Evolutionary conservation across 2,329 filamentous ascomycete species (phyloP).

Genomic region (Tolypocladium ovalisporum): DNA sequence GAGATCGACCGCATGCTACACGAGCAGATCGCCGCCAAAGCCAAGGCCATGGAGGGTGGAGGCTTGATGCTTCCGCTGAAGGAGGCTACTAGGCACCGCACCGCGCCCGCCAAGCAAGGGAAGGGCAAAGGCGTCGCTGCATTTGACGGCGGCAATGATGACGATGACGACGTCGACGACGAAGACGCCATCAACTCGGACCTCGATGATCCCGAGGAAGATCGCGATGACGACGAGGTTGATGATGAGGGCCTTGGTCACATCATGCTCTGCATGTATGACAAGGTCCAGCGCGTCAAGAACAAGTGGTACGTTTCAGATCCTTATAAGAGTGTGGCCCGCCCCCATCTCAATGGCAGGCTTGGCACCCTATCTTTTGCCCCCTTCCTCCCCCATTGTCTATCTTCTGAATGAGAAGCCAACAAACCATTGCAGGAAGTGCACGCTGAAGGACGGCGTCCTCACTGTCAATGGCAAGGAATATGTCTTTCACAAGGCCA

Average conservation of each 20-base stretch:
- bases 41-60: conserved; percentile 61
- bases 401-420: not conserved
- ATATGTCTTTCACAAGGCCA: conserved; percentile 96
- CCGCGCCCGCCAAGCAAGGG: conserved; percentile 6
- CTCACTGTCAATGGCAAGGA: conserved; percentile 89
- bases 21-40: conserved; percentile 52
- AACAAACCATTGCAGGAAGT: conserved; percentile 57
- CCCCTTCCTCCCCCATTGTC: not conserved
- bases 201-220: conserved; percentile 87
- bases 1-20: conserved; percentile 62
- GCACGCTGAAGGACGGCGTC: conserved; percentile 91
- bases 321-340: not conserved
- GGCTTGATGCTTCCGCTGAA: conserved; percentile 65
- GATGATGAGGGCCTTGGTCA: conserved; percentile 75
- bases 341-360: not conserved
- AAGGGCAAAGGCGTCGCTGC: conserved; percentile 28
- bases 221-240: conserved; percentile 72
- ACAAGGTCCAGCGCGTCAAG: conserved; percentile 98
- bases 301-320: conserved; percentile 68
- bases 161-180: conserved; percentile 53
- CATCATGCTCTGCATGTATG: conserved; percentile 98
- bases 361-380: conserved; percentile 6
- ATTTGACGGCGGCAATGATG: conserved; percentile 54
- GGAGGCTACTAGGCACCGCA: conserved; percentile 32
- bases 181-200: conserved; percentile 98